Evolutionary conservation across 2,329 filamentous ascomycete genomes (phyloP).

Genomic region (Xylariaceae sp.): DNA sequence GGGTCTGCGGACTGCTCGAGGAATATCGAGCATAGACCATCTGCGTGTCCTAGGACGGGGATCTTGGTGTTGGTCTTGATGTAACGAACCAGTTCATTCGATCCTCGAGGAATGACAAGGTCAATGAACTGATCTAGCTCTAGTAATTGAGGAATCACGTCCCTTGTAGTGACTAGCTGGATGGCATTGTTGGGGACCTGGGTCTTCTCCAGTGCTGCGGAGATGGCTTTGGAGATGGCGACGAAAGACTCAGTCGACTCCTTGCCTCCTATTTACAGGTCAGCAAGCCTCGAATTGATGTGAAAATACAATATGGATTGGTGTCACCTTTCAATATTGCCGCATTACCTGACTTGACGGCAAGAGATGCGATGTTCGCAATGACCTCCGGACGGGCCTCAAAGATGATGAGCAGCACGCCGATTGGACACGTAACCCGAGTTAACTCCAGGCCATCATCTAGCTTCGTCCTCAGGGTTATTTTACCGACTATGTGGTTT

Average conservation of each 20-base stretch:
- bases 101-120: slow-evolving; percentile 90
- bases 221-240: slow-evolving; percentile 86
- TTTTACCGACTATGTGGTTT: slow-evolving; percentile 72
- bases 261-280: slow-evolving; percentile 71
- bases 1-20: slow-evolving; percentile 79
- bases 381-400: slow-evolving; percentile 98
- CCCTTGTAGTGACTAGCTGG: slow-evolving; percentile 91
- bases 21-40: slow-evolving; percentile 89
- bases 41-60: slow-evolving; percentile 93
- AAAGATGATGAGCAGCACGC: slow-evolving; percentile 97
- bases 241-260: slow-evolving; percentile 96
- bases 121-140: slow-evolving; percentile 88
- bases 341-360: slow-evolving; percentile 96
- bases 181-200: slow-evolving; percentile 84
- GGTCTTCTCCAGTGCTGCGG: slow-evolving; percentile 73
- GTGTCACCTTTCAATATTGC: slow-evolving; percentile 87
- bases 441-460: slow-evolving; percentile 88
- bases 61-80: slow-evolving; percentile 93
- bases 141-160: slow-evolving; percentile 88
- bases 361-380: slow-evolving; percentile 94
- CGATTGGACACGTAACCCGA: slow-evolving; percentile 91
- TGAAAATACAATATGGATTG: background rate
- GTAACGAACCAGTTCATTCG: slow-evolving; percentile 87
- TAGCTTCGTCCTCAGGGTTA: slow-evolving; percentile 82
- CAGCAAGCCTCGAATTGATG: background rate